Evolutionary conservation across 2,329 filamentous ascomycete genomes (phyloP), one percentile per base, ranked within the genome.

Genomic region (Septoria linicola): DNA sequence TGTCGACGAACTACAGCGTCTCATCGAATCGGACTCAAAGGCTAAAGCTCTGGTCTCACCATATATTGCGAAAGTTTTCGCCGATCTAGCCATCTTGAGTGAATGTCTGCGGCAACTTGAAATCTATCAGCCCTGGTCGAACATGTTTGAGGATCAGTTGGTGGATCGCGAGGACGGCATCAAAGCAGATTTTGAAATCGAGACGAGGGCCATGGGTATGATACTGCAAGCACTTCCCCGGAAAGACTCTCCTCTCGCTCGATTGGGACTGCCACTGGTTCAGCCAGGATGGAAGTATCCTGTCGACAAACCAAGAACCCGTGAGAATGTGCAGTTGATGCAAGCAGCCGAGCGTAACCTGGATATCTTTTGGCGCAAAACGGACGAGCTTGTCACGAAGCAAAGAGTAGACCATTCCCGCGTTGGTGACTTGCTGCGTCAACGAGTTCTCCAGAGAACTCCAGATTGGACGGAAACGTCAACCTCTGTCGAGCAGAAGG

Each of bases 1-100:
- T 1, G 53, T 79, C 8, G 77, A 81, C 53, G 76, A 80, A 58
- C 60, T 80, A 2, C 74, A 76, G 19, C 71, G 73, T 5, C 64
- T 78, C 4, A 48, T 77, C 48, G 43, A 57, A 10, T 32, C 36
- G 5, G 54, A 57, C 10, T 41, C 39, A 1, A 43, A 43, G 16
- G 45, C 46, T 8, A 54, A 49, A 20, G 16, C 27, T 1, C 20
- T 57, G 6, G 23, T 59, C 8, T 53, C 48, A 8, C 32, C 54
- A 6, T 30, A 27, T 14, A 34, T 57, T 3, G 57, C 51, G 5
- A 31, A 46, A 0, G 34, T 70, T 0, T 68, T 81, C 7, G 70
- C 72, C 2, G 72, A 78, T 13, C 61, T 80, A 0, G 71, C 75
- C 2, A 70, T 81, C 27, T 31, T 79, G 1, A 58, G 68, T 1